Evolutionary conservation across 2,329 filamentous ascomycete genomes (phyloP), one percentile per base, ranked within the genome.

Genomic region (Colletotrichum liaoningense): DNA sequence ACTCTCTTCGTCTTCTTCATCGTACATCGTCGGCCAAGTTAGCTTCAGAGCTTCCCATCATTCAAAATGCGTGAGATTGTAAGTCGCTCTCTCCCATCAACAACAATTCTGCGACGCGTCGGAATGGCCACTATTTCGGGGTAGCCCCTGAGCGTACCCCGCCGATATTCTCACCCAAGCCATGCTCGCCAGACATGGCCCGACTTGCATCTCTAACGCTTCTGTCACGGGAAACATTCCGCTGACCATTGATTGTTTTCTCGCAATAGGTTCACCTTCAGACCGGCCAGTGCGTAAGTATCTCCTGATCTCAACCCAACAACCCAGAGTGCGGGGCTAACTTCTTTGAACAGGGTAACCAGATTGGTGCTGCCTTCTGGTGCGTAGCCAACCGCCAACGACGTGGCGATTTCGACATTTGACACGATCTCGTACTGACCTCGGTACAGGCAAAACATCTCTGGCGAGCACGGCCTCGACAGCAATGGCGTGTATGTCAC

Each of bases 321-420:
- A 22, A 30, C 30, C 35, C 46, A 57, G 49, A 56, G 55, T 75
- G 75, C 73, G 77, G 71, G 74, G 79, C 84, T 87, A 80, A 88
- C 82, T 76, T 65, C 74, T 77, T 80, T 75, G 76, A 69, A 80
- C 81, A 98, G 96, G 97, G 97, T 92, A 99, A 99, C 94, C 97
- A 99, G 94, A 98, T 98, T 81, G 97, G 97, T 96, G 97, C 97
- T 90, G 97, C 97, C 88, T 99, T 99, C 92, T 99, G 97, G 93
- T 94, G 87, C 79, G 91, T 88, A 73, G 52, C 69, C 57, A 67
- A 38, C 26, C 38, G 30, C 56, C 57, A 54, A 24, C 59, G 24
- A 67, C 46, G 30, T 71, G 72, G 72, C 64, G 57, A 55, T 74
- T 68, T 69, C 42, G 38, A 70, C 26, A 19, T n/a, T 33, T 22